Evolutionary conservation across 2,329 filamentous ascomycete genomes (phyloP), one percentile per base, ranked within the genome.

Genomic region (Didymella keratinophila): DNA sequence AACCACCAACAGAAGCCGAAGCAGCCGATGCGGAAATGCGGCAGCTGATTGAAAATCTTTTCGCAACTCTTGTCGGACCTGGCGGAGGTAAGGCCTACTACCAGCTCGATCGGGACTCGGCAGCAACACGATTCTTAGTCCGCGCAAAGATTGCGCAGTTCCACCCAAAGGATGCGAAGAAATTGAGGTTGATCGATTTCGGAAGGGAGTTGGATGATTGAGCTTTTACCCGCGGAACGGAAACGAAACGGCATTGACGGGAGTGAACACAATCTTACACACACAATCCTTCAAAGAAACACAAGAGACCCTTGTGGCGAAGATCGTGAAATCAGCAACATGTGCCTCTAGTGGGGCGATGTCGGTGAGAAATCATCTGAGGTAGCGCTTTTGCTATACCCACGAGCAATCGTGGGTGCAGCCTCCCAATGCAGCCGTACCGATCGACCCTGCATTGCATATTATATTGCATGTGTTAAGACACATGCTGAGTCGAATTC

Each of bases 101-200:
- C 44, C 74, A 79, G 25, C 67, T 86, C 18, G 69, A 78, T 27
- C 75, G 78, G 32, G 83, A 86, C 55, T 83, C 82, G 36, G 83
- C 83, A 14, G 80, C 81, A 16, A 81, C 82, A 7, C 76, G 83
- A 42, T 85, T 85, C 61, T 69, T 86, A 32, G 80, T 86, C 16
- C 77, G 81, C 64, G 81, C 82, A 11, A 86, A 83, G 67, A 79
- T 86, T 55, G 83, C 83, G 14, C 82, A 85, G 59, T 84, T 84
- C 48, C 81, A 85, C 68, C 82, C 83, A 1, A 81, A 80, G 57
- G 82, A 86, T 72, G 83, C 83, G 16, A 75, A 76, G 58, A 80
- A 79, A 60, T 64, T 85, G 59, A 78, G 83, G 30, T 68, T 85
- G 62, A 81, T 85, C 60, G 83, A 85, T 68, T 84, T 85, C 72